A percentile compares a stretch with the other conserved stretches of the same genome.
Conservation (phyloP, 1,139 yeast species). For the Kodamaea sp. region DNA sequence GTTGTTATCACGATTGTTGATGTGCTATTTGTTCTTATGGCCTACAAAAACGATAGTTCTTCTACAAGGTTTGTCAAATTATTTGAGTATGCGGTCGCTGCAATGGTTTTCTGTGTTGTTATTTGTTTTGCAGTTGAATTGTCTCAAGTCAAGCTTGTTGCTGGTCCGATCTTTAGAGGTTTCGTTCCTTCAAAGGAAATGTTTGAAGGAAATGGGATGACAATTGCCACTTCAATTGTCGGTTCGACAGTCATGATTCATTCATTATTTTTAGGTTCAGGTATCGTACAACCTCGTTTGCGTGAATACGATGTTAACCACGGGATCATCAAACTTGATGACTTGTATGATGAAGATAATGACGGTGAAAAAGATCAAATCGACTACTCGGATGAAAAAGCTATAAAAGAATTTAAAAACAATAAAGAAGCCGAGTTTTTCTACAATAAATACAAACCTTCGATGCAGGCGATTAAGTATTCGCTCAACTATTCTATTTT, state of each 20-base stretch:
- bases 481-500: slow-evolving; percentile 62
- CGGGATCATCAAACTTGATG: slow-evolving; percentile 34
- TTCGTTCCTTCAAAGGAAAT: slow-evolving; percentile 64
- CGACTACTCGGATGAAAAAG: slow-evolving; percentile 7
- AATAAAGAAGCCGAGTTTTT: slow-evolving; percentile 16
- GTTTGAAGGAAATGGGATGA: slow-evolving; percentile 61
- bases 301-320: slow-evolving; percentile 54
- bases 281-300: slow-evolving; percentile 69
- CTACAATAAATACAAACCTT: slow-evolving; percentile 52
- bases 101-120: slow-evolving; percentile 64
- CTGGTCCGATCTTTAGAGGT: slow-evolving; percentile 59
- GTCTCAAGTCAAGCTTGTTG: slow-evolving; percentile 49
- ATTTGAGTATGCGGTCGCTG: slow-evolving; percentile 66
- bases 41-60: slow-evolving; percentile 66
- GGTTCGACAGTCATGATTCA: slow-evolving; percentile 89
- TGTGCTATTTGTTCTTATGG: slow-evolving; percentile 68
- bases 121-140: slow-evolving; percentile 70
- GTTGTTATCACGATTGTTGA: slow-evolving; percentile 69
- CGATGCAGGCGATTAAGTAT: slow-evolving; percentile 61
- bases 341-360: slow-evolving; percentile 12
- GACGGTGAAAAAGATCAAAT: slow-evolving; percentile 11
- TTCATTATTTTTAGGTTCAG: slow-evolving; percentile 70
- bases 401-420: slow-evolving; percentile 6
- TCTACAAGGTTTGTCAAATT: slow-evolving; percentile 59
- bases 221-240: slow-evolving; percentile 70